These are phyloP conservation scores for Hericium coralloides DNA, from an alignment of 768 basidiomycete genomes.

Conservation along the genomic window DNA sequence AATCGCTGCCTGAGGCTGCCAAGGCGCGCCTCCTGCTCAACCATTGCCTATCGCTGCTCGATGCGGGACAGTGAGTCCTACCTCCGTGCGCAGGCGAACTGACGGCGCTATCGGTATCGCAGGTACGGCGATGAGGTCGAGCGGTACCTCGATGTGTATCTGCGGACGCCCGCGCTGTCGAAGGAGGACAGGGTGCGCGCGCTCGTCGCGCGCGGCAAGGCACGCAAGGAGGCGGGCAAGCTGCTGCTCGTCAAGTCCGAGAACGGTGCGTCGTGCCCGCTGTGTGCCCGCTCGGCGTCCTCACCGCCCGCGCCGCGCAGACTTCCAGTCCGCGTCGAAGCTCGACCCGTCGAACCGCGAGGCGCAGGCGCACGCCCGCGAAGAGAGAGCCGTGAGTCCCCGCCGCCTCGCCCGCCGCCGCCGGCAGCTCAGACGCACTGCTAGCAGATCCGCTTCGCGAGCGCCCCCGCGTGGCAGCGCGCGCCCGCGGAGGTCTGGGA, in stretches of 20 bases:
- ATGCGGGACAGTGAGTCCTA: constrained; percentile 24
- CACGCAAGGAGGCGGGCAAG: constrained; percentile 47
- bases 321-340: constrained; percentile 50
- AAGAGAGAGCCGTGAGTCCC: constrained; percentile 36
- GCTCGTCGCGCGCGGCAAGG: constrained; percentile 49
- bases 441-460: constrained; percentile 40
- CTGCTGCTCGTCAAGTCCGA: constrained; percentile 47
- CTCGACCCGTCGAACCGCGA: constrained; percentile 53
- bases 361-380: constrained; percentile 37
- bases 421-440: constrained; percentile 3
- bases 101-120: neutral
- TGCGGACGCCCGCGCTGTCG: constrained; percentile 49
- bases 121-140: constrained; percentile 62
- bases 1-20: constrained; percentile 19
- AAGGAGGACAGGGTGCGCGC: constrained; percentile 43
- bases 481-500: constrained; percentile 64
- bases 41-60: constrained; percentile 25
- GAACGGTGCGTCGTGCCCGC: constrained; percentile 33
- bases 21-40: constrained; percentile 29
- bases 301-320: constrained; percentile 22
- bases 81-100: neutral
- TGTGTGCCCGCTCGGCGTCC: neutral
- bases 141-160: constrained; percentile 56
- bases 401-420: neutral
- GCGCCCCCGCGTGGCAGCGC: constrained; percentile 51